These are phyloP conservation scores for Asclepias syriaca DNA, from an alignment of 257 asterid species.

Conservation along the genomic window DNA sequence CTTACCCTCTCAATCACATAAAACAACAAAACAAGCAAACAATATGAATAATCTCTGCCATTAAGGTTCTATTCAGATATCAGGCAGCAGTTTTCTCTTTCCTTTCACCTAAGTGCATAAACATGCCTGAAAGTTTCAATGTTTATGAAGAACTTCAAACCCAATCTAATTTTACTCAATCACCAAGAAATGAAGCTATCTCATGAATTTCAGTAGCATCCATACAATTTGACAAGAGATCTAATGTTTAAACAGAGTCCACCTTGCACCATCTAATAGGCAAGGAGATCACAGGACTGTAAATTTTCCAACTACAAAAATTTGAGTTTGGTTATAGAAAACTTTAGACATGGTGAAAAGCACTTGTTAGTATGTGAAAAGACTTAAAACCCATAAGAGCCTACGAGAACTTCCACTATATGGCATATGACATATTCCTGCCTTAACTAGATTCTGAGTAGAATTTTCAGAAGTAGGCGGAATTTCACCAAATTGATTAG, in stretches of 20 bases:
- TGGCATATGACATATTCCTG: background rate
- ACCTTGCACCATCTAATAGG: background rate
- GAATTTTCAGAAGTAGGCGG: background rate
- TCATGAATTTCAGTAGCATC: conserved; percentile 2
- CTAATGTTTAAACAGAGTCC: background rate
- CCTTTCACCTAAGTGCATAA: background rate
- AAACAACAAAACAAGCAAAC: conserved; percentile 1
- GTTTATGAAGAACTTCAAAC: background rate
- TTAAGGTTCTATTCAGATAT: background rate
- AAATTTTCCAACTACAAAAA: background rate
- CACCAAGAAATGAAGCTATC: background rate
- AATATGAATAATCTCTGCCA: background rate
- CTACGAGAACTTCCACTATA: background rate
- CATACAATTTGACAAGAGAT: background rate
- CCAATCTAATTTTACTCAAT: background rate
- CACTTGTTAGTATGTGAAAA: background rate
- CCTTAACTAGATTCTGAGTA: background rate
- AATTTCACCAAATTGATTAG: background rate
- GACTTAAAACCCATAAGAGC: background rate
- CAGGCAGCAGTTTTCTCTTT: background rate
- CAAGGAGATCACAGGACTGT: background rate
- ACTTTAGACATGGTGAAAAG: background rate
- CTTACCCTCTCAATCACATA: background rate
- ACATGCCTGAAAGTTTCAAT: background rate
- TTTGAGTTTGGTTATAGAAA: background rate